Percentiles rank a stretch among this genome's conserved stretches.
Conservation (phyloP, 1,139 yeast genomes). For the Zygosaccharomyces sapae region DNA sequence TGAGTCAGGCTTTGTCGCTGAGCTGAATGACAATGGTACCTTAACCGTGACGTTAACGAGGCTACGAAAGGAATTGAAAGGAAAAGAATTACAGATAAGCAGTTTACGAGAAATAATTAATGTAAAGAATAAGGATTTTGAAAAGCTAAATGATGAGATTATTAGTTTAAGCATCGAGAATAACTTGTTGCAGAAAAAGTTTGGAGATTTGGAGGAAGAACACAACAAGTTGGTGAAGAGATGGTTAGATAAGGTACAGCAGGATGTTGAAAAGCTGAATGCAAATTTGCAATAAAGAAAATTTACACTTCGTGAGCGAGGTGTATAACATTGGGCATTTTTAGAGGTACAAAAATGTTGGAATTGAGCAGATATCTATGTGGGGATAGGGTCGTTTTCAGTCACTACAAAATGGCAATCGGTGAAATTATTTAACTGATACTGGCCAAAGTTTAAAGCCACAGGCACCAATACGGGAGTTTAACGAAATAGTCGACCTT, state of each 20-base stretch:
- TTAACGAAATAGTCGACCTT: too few species aligned
- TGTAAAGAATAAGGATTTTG: slow-evolving; percentile 56
- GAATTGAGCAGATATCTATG: too few species aligned
- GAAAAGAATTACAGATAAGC: slow-evolving; percentile 20
- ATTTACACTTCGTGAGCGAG: too few species aligned
- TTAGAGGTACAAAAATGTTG: too few species aligned
- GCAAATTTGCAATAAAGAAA: slow-evolving; percentile 20
- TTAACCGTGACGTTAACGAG: slow-evolving; percentile 9
- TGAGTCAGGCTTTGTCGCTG: neutral
- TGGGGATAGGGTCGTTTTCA: too few species aligned
- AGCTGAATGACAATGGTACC: slow-evolving; percentile 3
- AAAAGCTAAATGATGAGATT: slow-evolving; percentile 65
- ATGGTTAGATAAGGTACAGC: slow-evolving; percentile 56
- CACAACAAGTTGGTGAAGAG: slow-evolving; percentile 52
- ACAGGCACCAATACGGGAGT: too few species aligned
- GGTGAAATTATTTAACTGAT: too few species aligned
- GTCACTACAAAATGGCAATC: too few species aligned
- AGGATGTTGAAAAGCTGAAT: slow-evolving; percentile 59
- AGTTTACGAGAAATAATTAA: slow-evolving; percentile 41
- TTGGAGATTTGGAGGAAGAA: slow-evolving; percentile 43
- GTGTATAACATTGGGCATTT: too few species aligned
- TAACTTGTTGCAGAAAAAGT: slow-evolving; percentile 51
- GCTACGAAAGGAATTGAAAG: slow-evolving; percentile 18
- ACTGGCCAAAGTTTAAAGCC: too few species aligned
- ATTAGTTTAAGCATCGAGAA: slow-evolving; percentile 67